Evolutionary conservation across 2,329 filamentous ascomycete genomes (phyloP), one percentile per base, ranked within the genome.

Genomic region (Penicillium sp.): DNA sequence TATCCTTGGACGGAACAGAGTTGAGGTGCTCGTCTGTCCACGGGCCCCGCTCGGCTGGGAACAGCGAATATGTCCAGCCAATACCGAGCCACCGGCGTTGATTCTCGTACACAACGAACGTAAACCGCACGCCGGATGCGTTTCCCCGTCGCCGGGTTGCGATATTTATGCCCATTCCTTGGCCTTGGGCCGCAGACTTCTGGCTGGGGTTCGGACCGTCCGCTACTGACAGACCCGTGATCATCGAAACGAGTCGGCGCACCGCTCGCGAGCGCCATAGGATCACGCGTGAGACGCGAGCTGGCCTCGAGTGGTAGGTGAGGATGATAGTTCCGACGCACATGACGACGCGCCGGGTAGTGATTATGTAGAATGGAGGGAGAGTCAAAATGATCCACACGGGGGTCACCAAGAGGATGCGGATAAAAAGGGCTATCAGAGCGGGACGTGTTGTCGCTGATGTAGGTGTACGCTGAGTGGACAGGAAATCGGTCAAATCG

Each of bases 21-120:
- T 96, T 96, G 56, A 96, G 85, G 73, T 97, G 92, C 76, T 99
- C 95, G 74, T 99, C 95, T 0, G 95, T 97, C 94, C 95, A 99
- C 0, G 93, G 84, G 1, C 89, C 85, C 43, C 95, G 85, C 73
- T 99, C 95, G 69, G 97, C 96, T 0, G 92, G 88, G 65, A 99
- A 92, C 61, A 99, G 81, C 40, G 89, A 96, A 2, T 89, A 89
- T 0, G 95, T 98, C 93, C 95, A 99, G 0, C 95, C 95, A 13
- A 99, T 84, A 1, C 93, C 94, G 4, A 99, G 80, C 95, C 95
- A 99, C 54, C 95, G 86, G 43, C 95, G 86, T 75, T 99, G 95
- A 68, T 99, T 99, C 74, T 99, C 95, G 70, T 93, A 98, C 2
- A 99, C 83, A 50, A 95, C 93, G 63, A 99, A 99, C 0, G 95